These are phyloP conservation scores for Cnidoscolus chayamansa DNA, from an alignment of 441 rosid species.

Conservation along the genomic window DNA sequence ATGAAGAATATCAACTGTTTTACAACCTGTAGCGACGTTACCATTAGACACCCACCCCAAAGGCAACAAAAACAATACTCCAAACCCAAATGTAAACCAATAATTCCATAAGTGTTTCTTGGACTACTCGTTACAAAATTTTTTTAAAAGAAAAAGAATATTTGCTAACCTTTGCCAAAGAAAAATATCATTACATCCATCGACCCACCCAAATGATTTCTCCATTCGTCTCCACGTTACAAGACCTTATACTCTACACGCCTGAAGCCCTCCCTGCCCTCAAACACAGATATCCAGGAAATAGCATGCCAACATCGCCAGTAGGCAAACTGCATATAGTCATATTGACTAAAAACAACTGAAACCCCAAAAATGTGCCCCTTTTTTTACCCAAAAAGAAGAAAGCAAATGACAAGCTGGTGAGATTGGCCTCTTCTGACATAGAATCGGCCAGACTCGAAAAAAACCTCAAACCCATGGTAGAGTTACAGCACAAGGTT, in stretches of 20 bases:
- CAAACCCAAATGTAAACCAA: not conserved
- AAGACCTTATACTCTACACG: not conserved
- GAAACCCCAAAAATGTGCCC: constrained; percentile 22
- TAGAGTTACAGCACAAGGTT: constrained; percentile 11
- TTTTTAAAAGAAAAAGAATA: no score
- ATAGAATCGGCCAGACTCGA: constrained; percentile 22
- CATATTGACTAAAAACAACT: not conserved
- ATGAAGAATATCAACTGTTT: constrained; percentile 32
- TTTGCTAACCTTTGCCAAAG: constrained; percentile 12
- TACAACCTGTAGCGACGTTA: constrained; percentile 31
- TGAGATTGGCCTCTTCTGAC: constrained; percentile 23
- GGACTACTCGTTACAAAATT: constrained; percentile 21
- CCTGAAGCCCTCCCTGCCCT: constrained; percentile 12
- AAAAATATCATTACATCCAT: constrained; percentile 28
- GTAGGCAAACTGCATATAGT: not conserved
- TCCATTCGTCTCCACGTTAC: not conserved
- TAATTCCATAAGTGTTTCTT: not conserved
- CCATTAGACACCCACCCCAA: not conserved
- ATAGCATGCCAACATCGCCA: not conserved
- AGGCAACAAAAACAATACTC: constrained; percentile 5
- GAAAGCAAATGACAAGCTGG: constrained; percentile 38
- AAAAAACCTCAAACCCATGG: constrained; percentile 15
- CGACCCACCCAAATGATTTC: constrained; percentile 6
- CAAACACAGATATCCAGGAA: not conserved
- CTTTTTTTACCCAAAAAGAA: constrained; percentile 54